Evolutionary conservation across 2,329 filamentous ascomycete species (phyloP), one percentile per base, ranked within the genome.

Genomic region (Nakataea oryzae): DNA sequence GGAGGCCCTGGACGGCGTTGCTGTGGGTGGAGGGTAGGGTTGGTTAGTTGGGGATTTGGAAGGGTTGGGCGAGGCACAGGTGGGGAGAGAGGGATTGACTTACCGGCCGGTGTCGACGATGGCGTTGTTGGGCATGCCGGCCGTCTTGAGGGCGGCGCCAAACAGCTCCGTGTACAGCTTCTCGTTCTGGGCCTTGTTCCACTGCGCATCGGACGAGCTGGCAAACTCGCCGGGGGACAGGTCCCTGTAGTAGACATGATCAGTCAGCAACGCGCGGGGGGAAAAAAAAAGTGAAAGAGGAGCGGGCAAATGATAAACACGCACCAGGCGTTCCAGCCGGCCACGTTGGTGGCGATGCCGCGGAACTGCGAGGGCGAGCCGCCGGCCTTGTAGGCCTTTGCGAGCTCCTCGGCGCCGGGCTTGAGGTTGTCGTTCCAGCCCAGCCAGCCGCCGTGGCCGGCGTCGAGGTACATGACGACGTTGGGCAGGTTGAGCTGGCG

Each of bases 401-500:
- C 74, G 57, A 76, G 69, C 69, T 75, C 74, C 70, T 74, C 60
- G 8, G 74, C 74, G 57, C 74, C 74, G 50, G 72, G 65, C 66
- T 70, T 68, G 64, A 74, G 78, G 73, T 87, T 87, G 63, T 81
- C 83, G 21, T 79, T 70, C 84, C 84, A 86, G 68, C 84, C 84
- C 56, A 87, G 77, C 85, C 84, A 87, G 64, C 85, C 84, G 28
- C 80, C 83, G 70, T 87, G 84, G 63, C 83, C 84, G 13, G 82
- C 84, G 66, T 87, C 85, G 27, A 87, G 71, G 70, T 87, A 87
- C 81, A 85, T 83, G 65, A 81, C 75, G 27, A 87, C 84, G 69
- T 87, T 87, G 63, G 78, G 74, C 34, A 86, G 74, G 72, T 86
- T 84, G 65, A 87, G 75, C 58, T 76, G 74, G 64, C 75, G 74